These are phyloP conservation scores for Eucalyptus marginata DNA, from an alignment of 345 rosid species.

Conservation along the genomic window DNA sequence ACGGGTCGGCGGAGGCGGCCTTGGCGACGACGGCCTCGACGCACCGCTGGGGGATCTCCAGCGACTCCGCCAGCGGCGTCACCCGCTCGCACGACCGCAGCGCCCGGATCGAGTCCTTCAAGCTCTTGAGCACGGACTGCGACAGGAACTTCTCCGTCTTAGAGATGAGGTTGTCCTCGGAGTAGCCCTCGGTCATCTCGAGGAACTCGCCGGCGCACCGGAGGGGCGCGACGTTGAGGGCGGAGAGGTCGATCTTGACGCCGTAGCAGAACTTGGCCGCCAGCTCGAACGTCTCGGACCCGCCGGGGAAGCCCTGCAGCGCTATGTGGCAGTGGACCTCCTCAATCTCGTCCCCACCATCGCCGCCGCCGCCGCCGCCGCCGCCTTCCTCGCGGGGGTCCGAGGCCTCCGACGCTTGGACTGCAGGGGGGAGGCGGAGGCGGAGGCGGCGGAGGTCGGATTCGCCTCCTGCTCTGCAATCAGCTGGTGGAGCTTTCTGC, in stretches of 20 bases:
- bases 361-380: conserved; percentile 7
- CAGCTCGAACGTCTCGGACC: conserved; percentile 80
- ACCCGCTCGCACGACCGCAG: conserved; percentile 71
- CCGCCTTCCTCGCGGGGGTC: background rate
- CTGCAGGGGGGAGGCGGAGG: background rate
- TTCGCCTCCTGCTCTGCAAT: conserved; percentile 68
- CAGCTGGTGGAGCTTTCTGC: conserved; percentile 60
- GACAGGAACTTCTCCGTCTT: conserved; percentile 62
- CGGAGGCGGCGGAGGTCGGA: background rate
- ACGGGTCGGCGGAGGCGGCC: conserved; percentile 60
- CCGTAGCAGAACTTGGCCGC: conserved; percentile 95
- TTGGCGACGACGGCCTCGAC: conserved; percentile 48
- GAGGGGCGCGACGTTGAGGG: conserved; percentile 60
- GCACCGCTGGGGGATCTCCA: conserved; percentile 57
- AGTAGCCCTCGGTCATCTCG: conserved; percentile 82
- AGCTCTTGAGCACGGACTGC: conserved; percentile 53
- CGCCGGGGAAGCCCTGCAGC: conserved; percentile 77
- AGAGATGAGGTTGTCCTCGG: conserved; percentile 63
- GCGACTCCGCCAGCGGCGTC: conserved; percentile 29
- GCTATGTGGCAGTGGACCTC: conserved; percentile 34
- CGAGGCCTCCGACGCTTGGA: background rate
- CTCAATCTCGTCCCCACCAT: conserved; percentile 4
- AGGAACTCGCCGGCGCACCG: conserved; percentile 86
- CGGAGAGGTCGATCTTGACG: conserved; percentile 62
- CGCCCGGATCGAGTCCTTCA: conserved; percentile 63